phyloP scores from a whole-genome alignment of 225 moss, liverwort and hornwort species.

The Rhytidiadelphus loreus region DNA sequence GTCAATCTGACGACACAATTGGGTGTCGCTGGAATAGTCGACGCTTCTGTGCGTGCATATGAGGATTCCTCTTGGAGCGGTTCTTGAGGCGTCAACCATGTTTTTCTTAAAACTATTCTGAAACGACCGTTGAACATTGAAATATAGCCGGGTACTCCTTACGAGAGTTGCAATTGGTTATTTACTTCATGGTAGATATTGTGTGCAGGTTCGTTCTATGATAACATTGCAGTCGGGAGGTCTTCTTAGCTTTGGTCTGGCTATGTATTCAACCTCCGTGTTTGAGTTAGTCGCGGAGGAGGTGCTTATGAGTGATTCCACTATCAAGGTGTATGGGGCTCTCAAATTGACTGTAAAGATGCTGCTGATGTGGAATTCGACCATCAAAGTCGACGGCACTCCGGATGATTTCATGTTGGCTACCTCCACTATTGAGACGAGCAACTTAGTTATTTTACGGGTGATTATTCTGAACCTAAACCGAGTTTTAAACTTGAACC shows the following conservation, averaged over 20 bases:
- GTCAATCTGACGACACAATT: background rate
- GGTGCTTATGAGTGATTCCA: slow-evolving; percentile 66
- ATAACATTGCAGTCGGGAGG: slow-evolving; percentile 61
- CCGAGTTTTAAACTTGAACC: background rate
- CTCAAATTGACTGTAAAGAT: slow-evolving; percentile 77
- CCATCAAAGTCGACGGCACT: slow-evolving; percentile 64
- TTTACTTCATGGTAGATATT: background rate
- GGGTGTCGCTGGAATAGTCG: background rate
- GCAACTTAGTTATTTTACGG: slow-evolving; percentile 69
- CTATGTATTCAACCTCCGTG: slow-evolving; percentile 66
- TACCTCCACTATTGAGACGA: slow-evolving; percentile 82
- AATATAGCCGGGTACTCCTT: background rate
- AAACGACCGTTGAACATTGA: background rate
- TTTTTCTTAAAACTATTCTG: background rate
- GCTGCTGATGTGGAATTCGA: slow-evolving; percentile 76
- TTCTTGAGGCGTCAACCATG: background rate
- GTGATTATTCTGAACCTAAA: slow-evolving; percentile 15
- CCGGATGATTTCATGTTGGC: slow-evolving; percentile 69
- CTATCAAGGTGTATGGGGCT: slow-evolving; percentile 84
- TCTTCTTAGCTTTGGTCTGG: slow-evolving; percentile 76
- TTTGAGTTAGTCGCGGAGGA: slow-evolving; percentile 92
- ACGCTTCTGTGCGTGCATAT: background rate
- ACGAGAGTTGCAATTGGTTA: background rate
- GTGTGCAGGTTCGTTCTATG: slow-evolving; percentile 71
- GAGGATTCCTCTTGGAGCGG: background rate